Evolutionary conservation across 2,329 filamentous ascomycete genomes (phyloP).

Genomic region (Diaporthe sp.): DNA sequence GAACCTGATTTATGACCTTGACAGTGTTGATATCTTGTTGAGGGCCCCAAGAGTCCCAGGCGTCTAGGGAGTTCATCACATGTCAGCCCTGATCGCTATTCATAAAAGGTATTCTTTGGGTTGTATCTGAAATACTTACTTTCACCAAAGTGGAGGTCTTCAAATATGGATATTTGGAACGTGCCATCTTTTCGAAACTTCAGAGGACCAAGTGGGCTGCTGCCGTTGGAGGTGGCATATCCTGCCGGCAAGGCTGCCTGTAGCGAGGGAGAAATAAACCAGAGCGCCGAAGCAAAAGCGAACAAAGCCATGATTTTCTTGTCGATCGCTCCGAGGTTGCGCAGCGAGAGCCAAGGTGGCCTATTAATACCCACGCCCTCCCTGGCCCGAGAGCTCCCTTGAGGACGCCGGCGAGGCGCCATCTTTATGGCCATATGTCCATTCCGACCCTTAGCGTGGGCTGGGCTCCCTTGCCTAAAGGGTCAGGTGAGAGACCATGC

Average conservation of each 20-base stretch:
- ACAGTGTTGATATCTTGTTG: slow-evolving; percentile 53
- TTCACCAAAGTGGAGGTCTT: slow-evolving; percentile 81
- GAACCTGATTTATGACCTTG: slow-evolving; percentile 52
- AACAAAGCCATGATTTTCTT: slow-evolving; percentile 15
- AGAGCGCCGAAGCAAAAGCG: background rate
- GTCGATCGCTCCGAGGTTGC: background rate
- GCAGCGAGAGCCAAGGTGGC: background rate
- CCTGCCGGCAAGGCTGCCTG: slow-evolving; percentile 15
- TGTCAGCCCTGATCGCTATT: background rate
- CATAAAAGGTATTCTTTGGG: background rate
- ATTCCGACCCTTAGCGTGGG: slow-evolving; percentile 9
- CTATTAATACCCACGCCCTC: slow-evolving; percentile 5
- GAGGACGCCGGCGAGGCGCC: background rate
- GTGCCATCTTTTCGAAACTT: slow-evolving; percentile 59
- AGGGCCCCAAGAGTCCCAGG: slow-evolving; percentile 55
- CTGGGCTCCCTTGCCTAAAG: slow-evolving; percentile 17
- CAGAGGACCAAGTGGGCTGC: slow-evolving; percentile 11
- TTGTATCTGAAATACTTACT: slow-evolving; percentile 54
- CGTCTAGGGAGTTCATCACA: slow-evolving; percentile 50
- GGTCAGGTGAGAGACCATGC: background rate
- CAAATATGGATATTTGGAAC: slow-evolving; percentile 72
- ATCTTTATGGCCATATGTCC: slow-evolving; percentile 2
- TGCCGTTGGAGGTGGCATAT: background rate
- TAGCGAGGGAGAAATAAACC: slow-evolving; percentile 22
- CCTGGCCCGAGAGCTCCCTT: slow-evolving; percentile 23